These are phyloP conservation scores for Haplographium delicatum DNA, from an alignment of 495 filamentous ascomycete genomes.

Conservation along the genomic window DNA sequence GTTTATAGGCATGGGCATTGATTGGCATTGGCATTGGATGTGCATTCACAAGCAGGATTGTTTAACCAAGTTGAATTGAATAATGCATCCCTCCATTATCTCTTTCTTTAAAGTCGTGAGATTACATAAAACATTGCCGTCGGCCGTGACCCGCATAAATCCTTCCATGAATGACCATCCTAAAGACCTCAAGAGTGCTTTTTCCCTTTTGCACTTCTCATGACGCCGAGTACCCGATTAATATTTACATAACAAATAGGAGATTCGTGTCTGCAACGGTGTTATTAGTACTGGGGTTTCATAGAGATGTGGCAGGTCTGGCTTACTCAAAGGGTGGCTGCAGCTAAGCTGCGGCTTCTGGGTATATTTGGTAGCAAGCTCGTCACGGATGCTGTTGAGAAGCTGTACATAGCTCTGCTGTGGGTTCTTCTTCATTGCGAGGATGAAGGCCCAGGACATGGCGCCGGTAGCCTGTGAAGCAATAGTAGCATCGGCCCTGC, in stretches of 20 bases:
- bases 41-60: too few species aligned
- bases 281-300: constrained; percentile 3
- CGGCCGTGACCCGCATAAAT: neutral
- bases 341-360: constrained; percentile 97
- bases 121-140: constrained; percentile 5
- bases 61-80: neutral
- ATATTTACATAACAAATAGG: constrained; percentile 27
- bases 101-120: constrained; percentile 4
- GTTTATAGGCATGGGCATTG: too few species aligned
- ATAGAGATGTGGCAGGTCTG: neutral
- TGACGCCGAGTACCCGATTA: constrained; percentile 12
- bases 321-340: constrained; percentile 91
- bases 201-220: constrained; percentile 12
- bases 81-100: constrained; percentile 4
- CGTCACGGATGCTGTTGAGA: constrained; percentile 91
- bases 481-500: constrained; percentile 58
- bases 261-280: constrained; percentile 23
- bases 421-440: constrained; percentile 89
- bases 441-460: constrained; percentile 98
- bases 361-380: constrained; percentile 79
- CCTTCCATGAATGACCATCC: neutral
- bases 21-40: neutral
- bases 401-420: constrained; percentile 97
- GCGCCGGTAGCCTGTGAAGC: constrained; percentile 88
- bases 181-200: too few species aligned